These are phyloP conservation scores for Quercus berberidifolia DNA, from an alignment of 306 rosid genomes.

Conservation along the genomic window DNA sequence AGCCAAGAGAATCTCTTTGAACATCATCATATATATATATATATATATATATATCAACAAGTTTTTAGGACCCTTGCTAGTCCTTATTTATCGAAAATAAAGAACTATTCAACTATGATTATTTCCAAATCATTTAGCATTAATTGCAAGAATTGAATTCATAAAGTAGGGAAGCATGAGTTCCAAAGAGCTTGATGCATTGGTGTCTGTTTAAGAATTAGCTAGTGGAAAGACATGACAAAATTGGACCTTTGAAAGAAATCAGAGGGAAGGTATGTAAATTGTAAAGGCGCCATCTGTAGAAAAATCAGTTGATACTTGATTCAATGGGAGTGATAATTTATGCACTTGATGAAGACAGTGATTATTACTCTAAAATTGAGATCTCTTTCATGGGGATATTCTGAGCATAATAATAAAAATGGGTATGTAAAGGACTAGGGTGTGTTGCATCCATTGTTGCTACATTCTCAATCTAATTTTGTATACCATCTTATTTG, in stretches of 20 bases:
- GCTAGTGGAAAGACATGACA: slow-evolving; percentile 58
- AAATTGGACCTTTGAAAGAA: slow-evolving; percentile 11
- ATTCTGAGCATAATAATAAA: slow-evolving; percentile 76
- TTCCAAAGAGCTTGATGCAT: slow-evolving; percentile 71
- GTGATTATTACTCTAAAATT: slow-evolving; percentile 22
- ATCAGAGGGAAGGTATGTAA: slow-evolving; percentile 38
- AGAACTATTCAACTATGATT: not conserved
- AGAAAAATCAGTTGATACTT: slow-evolving; percentile 63
- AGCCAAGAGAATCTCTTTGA: too few species aligned
- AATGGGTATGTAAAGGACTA: slow-evolving; percentile 53
- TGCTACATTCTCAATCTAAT: not conserved
- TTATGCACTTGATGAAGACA: slow-evolving; percentile 59
- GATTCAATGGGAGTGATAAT: slow-evolving; percentile 84
- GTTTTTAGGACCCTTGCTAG: too few species aligned
- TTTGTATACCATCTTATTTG: not conserved
- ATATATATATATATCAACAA: too few species aligned
- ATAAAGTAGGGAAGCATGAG: slow-evolving; percentile 65
- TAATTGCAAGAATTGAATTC: slow-evolving; percentile 84
- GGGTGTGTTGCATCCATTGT: not conserved
- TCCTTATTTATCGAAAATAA: too few species aligned
- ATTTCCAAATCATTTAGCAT: slow-evolving; percentile 3
- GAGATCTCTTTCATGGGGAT: slow-evolving; percentile 70
- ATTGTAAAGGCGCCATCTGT: slow-evolving; percentile 38
- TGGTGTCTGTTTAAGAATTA: slow-evolving; percentile 64
- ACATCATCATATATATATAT: too few species aligned